Percentiles rank a stretch among this genome's conserved stretches.
Evolutionary conservation across 2,329 filamentous ascomycete genomes (phyloP).

Genomic region (Calonectria henricotiae): DNA sequence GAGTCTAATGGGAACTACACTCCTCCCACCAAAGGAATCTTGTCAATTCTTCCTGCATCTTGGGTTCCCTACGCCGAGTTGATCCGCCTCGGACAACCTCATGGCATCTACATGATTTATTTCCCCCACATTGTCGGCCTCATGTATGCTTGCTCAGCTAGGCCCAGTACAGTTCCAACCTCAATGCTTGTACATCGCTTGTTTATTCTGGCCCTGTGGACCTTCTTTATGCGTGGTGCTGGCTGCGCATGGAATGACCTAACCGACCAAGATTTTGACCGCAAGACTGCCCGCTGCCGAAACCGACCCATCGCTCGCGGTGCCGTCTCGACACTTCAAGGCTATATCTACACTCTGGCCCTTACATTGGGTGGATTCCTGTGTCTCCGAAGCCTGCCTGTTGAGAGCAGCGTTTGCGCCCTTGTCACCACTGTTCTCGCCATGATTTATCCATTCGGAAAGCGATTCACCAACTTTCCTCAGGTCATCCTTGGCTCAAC

Average conservation of each 20-base stretch:
- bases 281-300: conserved; percentile 66
- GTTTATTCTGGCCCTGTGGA: conserved; percentile 60
- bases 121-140: conserved; percentile 65
- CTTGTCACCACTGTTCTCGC: conserved; percentile 63
- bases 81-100: conserved; percentile 68
- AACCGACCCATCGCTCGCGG: conserved; percentile 66
- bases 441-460: conserved; percentile 67
- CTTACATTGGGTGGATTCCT: conserved; percentile 24
- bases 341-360: conserved; percentile 52
- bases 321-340: conserved; percentile 64
- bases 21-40: conserved; percentile 63
- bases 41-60: conserved; percentile 63
- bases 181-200: conserved; percentile 48
- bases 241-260: conserved; percentile 71
- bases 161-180: conserved; percentile 54
- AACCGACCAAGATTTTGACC: conserved; percentile 70
- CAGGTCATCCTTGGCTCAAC: conserved; percentile 68
- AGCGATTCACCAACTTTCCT: conserved; percentile 69
- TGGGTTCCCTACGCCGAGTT: conserved; percentile 72
- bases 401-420: conserved; percentile 54
- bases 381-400: conserved; percentile 30
- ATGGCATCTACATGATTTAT: conserved; percentile 69
- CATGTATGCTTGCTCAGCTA: conserved; percentile 64
- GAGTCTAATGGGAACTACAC: conserved; percentile 54
- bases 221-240: conserved; percentile 63